These are phyloP conservation scores for Geotrichum bryndzae DNA, from an alignment of 1,139 yeast species.

Conservation along the genomic window DNA sequence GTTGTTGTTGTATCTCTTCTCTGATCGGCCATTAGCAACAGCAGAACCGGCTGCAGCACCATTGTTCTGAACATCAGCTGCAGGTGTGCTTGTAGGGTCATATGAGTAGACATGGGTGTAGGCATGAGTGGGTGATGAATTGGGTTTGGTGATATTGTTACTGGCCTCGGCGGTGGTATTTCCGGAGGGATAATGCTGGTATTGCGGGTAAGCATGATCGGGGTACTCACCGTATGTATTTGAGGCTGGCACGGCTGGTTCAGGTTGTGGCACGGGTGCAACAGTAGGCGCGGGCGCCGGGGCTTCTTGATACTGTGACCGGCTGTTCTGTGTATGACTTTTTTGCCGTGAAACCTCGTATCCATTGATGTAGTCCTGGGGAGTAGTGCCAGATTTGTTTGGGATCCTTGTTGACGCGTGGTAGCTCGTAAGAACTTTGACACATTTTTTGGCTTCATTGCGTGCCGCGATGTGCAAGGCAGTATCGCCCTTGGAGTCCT, in stretches of 20 bases:
- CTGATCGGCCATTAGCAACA: slow-evolving; percentile 3
- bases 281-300: slow-evolving; percentile 19
- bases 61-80: background rate
- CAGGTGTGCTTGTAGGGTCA: slow-evolving; percentile 15
- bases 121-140: slow-evolving; percentile 25
- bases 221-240: slow-evolving; percentile 13
- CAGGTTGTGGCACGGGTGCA: slow-evolving; percentile 3
- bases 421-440: slow-evolving; percentile 63
- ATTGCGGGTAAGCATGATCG: slow-evolving; percentile 14
- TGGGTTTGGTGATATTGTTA: slow-evolving; percentile 20
- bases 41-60: background rate
- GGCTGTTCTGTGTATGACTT: background rate
- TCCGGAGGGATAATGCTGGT: slow-evolving; percentile 6
- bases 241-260: slow-evolving; percentile 3
- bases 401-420: slow-evolving; percentile 67
- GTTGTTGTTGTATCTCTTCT: background rate
- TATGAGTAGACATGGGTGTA: slow-evolving; percentile 13
- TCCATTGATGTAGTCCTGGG: slow-evolving; percentile 61
- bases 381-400: slow-evolving; percentile 66
- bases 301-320: background rate
- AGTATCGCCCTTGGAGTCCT: slow-evolving; percentile 80
- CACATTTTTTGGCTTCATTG: slow-evolving; percentile 67
- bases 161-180: slow-evolving; percentile 9
- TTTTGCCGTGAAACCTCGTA: slow-evolving; percentile 34
- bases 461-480: slow-evolving; percentile 80